Conservation (phyloP, 208 protist species). For the Crithidia bombi region DNA sequence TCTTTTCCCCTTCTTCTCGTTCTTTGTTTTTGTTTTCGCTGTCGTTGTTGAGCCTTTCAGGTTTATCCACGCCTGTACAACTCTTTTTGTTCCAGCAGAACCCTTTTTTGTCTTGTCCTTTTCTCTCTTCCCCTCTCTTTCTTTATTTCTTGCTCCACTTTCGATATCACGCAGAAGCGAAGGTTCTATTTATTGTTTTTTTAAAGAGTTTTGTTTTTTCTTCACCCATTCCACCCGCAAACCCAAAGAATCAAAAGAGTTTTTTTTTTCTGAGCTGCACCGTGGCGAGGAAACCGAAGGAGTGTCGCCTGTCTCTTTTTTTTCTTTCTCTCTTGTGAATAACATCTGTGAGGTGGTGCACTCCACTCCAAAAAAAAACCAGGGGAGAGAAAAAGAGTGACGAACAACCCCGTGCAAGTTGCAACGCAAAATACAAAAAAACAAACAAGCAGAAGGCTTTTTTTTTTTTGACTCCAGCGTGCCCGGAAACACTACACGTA, state of each 20-base stretch:
- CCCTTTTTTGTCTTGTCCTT: too few species aligned
- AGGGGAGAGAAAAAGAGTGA: neutral
- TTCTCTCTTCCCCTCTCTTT: neutral
- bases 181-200: neutral
- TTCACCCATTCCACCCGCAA: neutral
- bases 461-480: too few species aligned
- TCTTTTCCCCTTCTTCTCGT: neutral
- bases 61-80: too few species aligned
- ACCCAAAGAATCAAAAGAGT: neutral
- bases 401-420: too few species aligned
- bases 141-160: neutral
- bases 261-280: conserved; percentile 1
- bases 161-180: neutral
- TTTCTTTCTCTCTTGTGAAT: neutral
- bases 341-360: too few species aligned
- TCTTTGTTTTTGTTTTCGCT: conserved; percentile 10
- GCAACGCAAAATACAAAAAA: too few species aligned
- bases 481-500: too few species aligned
- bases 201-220: neutral
- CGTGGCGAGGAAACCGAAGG: neutral
- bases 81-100: too few species aligned
- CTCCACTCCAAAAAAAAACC: too few species aligned
- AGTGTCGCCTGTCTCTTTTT: neutral
- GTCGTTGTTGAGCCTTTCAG: too few species aligned
- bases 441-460: too few species aligned